Evolutionary conservation across 2,329 filamentous ascomycete species (phyloP), one percentile per base, ranked within the genome.

Genomic region (Epichloe uncinata): DNA sequence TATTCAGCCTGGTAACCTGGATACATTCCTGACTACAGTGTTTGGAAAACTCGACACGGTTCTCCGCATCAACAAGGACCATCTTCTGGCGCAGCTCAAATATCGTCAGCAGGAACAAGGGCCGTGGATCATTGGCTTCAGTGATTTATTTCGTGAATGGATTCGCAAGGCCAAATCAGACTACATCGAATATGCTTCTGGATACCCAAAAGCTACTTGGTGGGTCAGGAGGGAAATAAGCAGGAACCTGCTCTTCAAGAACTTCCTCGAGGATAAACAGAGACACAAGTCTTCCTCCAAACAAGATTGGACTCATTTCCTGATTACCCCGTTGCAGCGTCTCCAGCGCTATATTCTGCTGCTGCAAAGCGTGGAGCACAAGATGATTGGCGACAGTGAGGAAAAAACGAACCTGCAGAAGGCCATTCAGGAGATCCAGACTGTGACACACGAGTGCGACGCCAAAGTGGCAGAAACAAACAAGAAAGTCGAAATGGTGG

Each of bases 61-160:
- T 36, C 86, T 91, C 61, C 81, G 84, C 56, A 88, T 90, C 58
- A 97, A 97, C 66, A 93, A 94, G 65, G 90, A 96, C 54, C 84
- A 93, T 63, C 77, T 98, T 18, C 71, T 98, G 22, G 85, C 91
- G 2, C 91, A 96, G 65, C 78, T 98, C 59, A 97, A 97, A 62
- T 98, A 97, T 63, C 82, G 93, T 26, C 93, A 98, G 65, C 86
- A 93, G 60, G 93, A 97, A 63, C 91, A 98, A 69, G 93, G 93
- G 0, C 93, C 93, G 0, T 98, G 89, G 82, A 84, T 98, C 52
- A 75, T 79, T 12, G 93, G 93, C 3, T 96, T 96, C 68, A 96
- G 90, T 63, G 93, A 97, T 61, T 87, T 98, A 46, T 97, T 98
- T 73, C 77, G 93, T 52, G 93, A 98, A 69, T 98, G 93, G 93